Percentiles rank a stretch among this genome's conserved stretches.
phyloP scores from a whole-genome alignment of 345 rosid genomes.

The Rhizophora mangle region DNA sequence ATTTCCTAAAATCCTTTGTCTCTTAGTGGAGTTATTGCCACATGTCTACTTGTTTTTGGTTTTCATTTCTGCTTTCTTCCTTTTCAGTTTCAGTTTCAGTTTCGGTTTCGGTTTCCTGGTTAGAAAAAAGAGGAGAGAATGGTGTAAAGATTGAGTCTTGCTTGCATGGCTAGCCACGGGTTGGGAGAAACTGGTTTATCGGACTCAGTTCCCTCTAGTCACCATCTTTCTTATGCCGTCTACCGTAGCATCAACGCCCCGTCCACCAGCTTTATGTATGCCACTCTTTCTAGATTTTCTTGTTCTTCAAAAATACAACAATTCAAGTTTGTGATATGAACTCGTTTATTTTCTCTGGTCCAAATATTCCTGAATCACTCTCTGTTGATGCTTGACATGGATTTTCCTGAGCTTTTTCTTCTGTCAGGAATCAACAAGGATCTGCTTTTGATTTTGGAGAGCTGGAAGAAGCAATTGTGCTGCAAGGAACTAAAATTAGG shows the following conservation, averaged over 20 bases:
- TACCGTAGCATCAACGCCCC: constrained; percentile 69
- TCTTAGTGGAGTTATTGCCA: constrained; percentile 2
- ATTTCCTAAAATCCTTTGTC: constrained; percentile 25
- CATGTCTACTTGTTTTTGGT: not conserved
- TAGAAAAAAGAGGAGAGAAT: constrained; percentile 29
- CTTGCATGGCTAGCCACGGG: constrained; percentile 74
- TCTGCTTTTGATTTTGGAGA: constrained; percentile 92
- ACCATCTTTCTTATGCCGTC: constrained; percentile 61
- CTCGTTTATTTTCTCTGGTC: not conserved
- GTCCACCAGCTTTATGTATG: constrained; percentile 62
- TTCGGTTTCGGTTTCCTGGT: constrained; percentile 14
- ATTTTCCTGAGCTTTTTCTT: not conserved
- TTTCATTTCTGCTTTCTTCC: constrained; percentile 4
- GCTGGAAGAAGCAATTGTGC: constrained; percentile 94
- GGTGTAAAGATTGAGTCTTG: constrained; percentile 18
- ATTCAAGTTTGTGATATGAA: not conserved
- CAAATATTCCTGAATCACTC: not conserved
- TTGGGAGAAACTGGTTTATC: constrained; percentile 70
- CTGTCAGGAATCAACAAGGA: constrained; percentile 70
- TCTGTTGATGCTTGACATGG: constrained; percentile 10
- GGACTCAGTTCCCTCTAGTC: constrained; percentile 58
- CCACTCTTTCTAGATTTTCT: not conserved
- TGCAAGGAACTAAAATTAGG: constrained; percentile 77
- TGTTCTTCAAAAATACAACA: not conserved
- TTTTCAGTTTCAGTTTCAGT: constrained; percentile 16